Evolutionary conservation across 164 flowering plant genomes (phyloP).

Genomic region (Macadamia tetraphylla): DNA sequence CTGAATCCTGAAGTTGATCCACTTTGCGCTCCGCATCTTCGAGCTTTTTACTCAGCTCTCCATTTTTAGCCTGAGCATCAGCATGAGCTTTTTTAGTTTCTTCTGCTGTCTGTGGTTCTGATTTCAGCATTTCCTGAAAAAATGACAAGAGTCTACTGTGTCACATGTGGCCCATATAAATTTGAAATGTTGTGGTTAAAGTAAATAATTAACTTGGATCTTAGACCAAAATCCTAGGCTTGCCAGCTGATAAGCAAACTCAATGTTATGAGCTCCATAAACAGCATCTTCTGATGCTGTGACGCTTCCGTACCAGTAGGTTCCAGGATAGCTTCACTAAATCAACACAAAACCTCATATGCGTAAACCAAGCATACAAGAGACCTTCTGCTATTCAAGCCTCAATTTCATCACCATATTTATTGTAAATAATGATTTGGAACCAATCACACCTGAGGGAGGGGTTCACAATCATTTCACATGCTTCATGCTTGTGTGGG

Average conservation of each 20-base stretch:
- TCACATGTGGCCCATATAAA: not conserved
- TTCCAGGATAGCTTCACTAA: not conserved
- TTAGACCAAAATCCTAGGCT: not conserved
- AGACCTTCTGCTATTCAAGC: not conserved
- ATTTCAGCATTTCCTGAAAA: constrained; percentile 51
- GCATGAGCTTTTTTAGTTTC: constrained; percentile 44
- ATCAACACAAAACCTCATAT: not conserved
- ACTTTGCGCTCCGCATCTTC: constrained; percentile 66
- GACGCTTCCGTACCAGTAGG: not conserved
- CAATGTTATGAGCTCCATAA: no score
- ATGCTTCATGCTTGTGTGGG: no score
- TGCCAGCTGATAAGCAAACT: no score
- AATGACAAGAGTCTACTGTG: constrained; percentile 4
- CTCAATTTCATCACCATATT: not conserved
- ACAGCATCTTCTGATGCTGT: not conserved
- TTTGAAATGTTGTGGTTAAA: not conserved
- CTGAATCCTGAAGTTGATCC: constrained; percentile 76
- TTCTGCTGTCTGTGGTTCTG: constrained; percentile 55
- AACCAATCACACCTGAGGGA: not conserved
- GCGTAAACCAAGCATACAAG: not conserved
- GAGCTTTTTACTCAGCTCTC: constrained; percentile 55
- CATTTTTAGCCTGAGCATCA: constrained; percentile 54
- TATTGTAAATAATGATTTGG: not conserved
- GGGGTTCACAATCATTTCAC: not conserved
- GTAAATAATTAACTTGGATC: not conserved